Percentiles rank a stretch among this genome's conserved stretches.
phyloP scores from a whole-genome alignment of 2,329 filamentous ascomycete species.

The Colletotrichum sp. region DNA sequence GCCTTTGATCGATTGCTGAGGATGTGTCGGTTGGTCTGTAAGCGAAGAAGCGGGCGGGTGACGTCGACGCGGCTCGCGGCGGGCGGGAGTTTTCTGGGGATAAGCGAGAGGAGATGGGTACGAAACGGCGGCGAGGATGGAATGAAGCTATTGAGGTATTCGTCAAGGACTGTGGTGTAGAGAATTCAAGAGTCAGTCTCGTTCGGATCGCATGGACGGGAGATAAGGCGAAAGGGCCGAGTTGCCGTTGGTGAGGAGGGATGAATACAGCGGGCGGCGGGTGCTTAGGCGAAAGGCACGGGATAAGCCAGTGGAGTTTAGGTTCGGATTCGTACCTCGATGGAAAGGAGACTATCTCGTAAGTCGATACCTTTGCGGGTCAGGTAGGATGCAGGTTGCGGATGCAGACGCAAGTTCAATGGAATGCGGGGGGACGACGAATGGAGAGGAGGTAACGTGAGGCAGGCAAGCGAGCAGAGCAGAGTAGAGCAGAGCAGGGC shows the following conservation, averaged over 20 bases:
- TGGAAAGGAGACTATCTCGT: not conserved
- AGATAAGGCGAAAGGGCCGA: conserved; percentile 12
- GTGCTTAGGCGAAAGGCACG: conserved; percentile 12
- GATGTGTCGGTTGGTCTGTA: conserved; percentile 24
- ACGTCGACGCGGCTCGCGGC: conserved; percentile 20
- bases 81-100: not conserved
- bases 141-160: conserved; percentile 6
- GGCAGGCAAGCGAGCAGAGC: not conserved
- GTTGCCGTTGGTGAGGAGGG: conserved; percentile 8
- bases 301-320: conserved; percentile 2
- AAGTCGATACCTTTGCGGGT: not conserved
- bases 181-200: conserved; percentile 10
- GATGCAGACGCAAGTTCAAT: not conserved
- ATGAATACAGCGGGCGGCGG: conserved; percentile 7
- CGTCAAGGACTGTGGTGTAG: not conserved
- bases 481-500: not conserved
- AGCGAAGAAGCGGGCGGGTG: conserved; percentile 15
- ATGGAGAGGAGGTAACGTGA: not conserved
- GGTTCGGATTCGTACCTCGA: conserved; percentile 11
- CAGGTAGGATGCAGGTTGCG: not conserved
- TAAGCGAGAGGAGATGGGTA: not conserved
- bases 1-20: conserved; percentile 23
- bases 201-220: conserved; percentile 1
- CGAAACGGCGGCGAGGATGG: not conserved
- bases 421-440: conserved; percentile 4